Evolutionary conservation across 495 filamentous ascomycete genomes (phyloP).

Genomic region (Bacidia rubella): DNA sequence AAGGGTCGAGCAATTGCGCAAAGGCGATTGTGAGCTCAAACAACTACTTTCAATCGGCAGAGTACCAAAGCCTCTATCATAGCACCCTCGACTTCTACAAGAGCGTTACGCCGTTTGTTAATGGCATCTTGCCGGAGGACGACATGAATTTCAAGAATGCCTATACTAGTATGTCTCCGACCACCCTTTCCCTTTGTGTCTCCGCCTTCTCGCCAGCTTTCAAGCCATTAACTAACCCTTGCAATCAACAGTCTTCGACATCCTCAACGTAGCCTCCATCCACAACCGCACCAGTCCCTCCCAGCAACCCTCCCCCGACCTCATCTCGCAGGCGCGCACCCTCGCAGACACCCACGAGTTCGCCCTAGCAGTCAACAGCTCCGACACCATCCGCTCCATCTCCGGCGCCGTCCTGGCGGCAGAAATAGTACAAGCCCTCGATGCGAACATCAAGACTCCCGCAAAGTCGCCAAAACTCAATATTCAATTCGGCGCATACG

Average conservation of each 20-base stretch:
- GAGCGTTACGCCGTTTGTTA: conserved; percentile 45
- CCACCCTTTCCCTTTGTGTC: background rate
- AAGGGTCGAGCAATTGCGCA: conserved; percentile 42
- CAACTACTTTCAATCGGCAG: conserved; percentile 49
- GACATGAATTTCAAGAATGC: conserved; percentile 56
- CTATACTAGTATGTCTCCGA: conserved; percentile 38
- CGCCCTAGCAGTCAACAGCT: conserved; percentile 38
- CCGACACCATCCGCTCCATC: conserved; percentile 35
- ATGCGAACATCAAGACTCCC: conserved; percentile 28
- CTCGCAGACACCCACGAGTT: conserved; percentile 39
- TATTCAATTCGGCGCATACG: conserved; percentile 38
- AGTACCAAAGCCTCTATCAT: conserved; percentile 39
- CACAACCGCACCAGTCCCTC: conserved; percentile 35
- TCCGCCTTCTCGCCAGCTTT: too few relatives aligned
- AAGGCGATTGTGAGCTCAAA: conserved; percentile 55
- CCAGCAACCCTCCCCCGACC: conserved; percentile 21
- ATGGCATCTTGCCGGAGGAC: conserved; percentile 37
- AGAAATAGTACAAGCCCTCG: conserved; percentile 31
- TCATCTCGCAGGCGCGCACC: conserved; percentile 26
- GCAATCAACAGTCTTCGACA: conserved; percentile 32
- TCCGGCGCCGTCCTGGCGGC: conserved; percentile 35
- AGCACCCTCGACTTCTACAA: conserved; percentile 53
- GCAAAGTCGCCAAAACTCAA: conserved; percentile 27
- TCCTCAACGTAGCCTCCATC: conserved; percentile 40
- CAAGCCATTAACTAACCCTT: background rate